A percentile compares a stretch with the other conserved stretches of the same genome.
Evolutionary conservation across 2,329 filamentous ascomycete species (phyloP).

Genomic region (Xylariaceae sp.): DNA sequence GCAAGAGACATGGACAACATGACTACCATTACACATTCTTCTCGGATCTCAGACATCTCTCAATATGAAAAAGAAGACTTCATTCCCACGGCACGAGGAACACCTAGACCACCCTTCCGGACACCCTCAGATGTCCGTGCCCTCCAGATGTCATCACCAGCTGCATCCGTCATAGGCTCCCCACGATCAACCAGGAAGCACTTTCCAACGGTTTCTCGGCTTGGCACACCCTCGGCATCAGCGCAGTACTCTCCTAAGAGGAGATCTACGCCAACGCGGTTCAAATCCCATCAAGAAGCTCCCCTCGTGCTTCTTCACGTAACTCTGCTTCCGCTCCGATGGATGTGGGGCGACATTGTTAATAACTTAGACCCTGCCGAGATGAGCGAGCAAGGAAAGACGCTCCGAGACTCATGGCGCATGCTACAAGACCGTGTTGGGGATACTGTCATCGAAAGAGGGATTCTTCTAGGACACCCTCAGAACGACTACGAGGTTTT

Average conservation of each 20-base stretch:
- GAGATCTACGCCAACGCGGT: conserved; percentile 51
- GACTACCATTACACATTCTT: conserved; percentile 35
- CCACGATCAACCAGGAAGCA: conserved; percentile 51
- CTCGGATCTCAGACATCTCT: conserved; percentile 49
- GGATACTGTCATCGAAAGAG: conserved; percentile 69
- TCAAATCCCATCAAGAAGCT: conserved; percentile 52
- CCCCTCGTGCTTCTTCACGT: conserved; percentile 76
- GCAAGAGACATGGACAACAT: conserved; percentile 26
- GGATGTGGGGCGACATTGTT: conserved; percentile 58
- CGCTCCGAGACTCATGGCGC: conserved; percentile 60
- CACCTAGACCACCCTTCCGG: conserved; percentile 61
- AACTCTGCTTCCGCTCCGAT: conserved; percentile 67
- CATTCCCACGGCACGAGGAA: conserved; percentile 52
- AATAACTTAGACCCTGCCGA: conserved; percentile 35
- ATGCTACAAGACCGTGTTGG: conserved; percentile 66
- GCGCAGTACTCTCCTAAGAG: conserved; percentile 54
- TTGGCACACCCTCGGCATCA: conserved; percentile 52
- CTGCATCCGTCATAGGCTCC: conserved; percentile 51
- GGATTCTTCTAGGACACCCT: conserved; percentile 72
- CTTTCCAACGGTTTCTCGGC: conserved; percentile 49
- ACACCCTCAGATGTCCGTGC: conserved; percentile 66
- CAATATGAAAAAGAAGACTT: conserved; percentile 46
- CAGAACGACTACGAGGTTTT: conserved; percentile 76
- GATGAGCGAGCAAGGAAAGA: conserved; percentile 40
- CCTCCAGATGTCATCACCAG: conserved; percentile 68